These are phyloP conservation scores for Kwoniella newhampshirensis DNA, from an alignment of 768 basidiomycete species.

Conservation along the genomic window DNA sequence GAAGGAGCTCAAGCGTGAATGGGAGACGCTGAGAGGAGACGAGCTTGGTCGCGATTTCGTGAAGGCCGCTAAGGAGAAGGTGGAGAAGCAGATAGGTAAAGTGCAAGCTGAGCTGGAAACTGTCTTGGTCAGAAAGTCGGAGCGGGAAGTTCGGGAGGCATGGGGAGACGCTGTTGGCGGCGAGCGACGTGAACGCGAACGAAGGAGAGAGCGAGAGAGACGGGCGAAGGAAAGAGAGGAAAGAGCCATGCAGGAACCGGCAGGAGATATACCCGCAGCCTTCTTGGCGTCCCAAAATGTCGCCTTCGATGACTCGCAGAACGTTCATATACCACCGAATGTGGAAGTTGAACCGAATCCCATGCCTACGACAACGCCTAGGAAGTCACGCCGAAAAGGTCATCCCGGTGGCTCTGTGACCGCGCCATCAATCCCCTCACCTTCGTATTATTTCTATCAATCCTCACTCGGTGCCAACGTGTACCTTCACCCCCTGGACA, in stretches of 20 bases:
- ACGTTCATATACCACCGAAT: conserved; percentile 34
- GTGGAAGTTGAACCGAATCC: conserved; percentile 33
- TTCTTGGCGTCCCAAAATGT: conserved; percentile 24
- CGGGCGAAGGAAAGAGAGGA: conserved; percentile 30
- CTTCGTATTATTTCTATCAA: conserved; percentile 95
- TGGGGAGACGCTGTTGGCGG: conserved; percentile 45
- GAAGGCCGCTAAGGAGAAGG: conserved; percentile 70
- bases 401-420: conserved; percentile 14
- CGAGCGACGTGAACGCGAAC: conserved; percentile 34
- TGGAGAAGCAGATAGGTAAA: conserved; percentile 76
- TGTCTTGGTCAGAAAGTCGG: conserved; percentile 62
- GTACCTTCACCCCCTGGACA: conserved; percentile 93
- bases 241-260: conserved; percentile 3
- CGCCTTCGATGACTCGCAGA: conserved; percentile 10
- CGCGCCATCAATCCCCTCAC: conserved; percentile 73
- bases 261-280: conserved; percentile 26
- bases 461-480: conserved; percentile 84
- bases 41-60: conserved; percentile 76
- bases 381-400: conserved; percentile 18
- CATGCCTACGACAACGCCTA: conserved; percentile 26
- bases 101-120: conserved; percentile 70
- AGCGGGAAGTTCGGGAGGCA: conserved; percentile 61
- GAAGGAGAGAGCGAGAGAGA: conserved; percentile 33
- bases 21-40: conserved; percentile 67
- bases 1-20: conserved; percentile 69